Base-by-base conservation (phyloP, 2,329 filamentous ascomycete genomes). In the Pseudogymnoascus verrucosus region DNA sequence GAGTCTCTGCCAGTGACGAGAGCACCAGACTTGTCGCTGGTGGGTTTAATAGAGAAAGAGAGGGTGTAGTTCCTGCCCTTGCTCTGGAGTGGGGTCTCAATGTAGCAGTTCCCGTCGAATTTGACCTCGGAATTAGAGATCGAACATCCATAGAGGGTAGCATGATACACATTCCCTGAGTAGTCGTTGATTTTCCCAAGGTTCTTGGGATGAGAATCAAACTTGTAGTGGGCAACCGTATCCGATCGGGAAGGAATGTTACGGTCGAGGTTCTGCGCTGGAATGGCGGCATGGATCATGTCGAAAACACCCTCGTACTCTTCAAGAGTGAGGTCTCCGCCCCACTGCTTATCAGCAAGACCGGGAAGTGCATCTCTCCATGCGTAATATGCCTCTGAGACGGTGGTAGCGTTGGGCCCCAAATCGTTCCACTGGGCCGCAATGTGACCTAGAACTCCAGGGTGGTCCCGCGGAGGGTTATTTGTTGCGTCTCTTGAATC, bases 51-150 rank as follows among this genome's bases (percentile, higher is more conserved):
- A 0, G 74, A 72, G 12, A 85, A 74, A 0, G 78, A 76, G 1
- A 86, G 75, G 0, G 79, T 83, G 70, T 86, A 86, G 68, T 84
- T 76, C 64, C 81, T 76, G 2, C 84, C 84, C 69, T 86, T 86
- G 36, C 79, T 81, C 0, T 71, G 71, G 7, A 83, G 69, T 0
- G 81, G 81, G 0, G 81, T 84, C 1, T 64, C 71, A 1, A 84
- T 64, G 2, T 72, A 71, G 68, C 82, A 84, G 0, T 71, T 65
- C 0, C 72, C 64, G 3, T 70, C 68, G 19, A 81, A 67, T 1
- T 66, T 42, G 3, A 80, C 64, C 4, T 73, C 71, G 0, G 68
- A 69, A 8, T 72, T 66, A 0, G 67, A 67, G 26, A 74, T 62
- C 1, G 65, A 62, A 67, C 79, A 83, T 70, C 73, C 2, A 74